Base-by-base conservation (phyloP, 805 yeast genomes). In the Millerozyma miso region DNA sequence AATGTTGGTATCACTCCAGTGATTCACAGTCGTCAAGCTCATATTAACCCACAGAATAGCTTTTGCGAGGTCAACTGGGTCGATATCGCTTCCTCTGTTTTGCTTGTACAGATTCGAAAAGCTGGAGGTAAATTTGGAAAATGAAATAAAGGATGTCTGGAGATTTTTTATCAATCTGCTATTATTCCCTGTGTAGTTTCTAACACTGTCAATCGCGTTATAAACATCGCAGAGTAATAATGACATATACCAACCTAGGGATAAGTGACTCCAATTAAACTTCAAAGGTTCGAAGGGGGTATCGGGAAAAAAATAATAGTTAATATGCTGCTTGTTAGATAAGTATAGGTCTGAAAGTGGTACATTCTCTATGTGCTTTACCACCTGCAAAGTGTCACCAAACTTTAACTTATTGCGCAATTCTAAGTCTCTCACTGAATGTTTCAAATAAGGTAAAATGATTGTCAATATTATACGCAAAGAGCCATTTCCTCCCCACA, bases 221-320 rank as follows among this genome's bases (percentile, higher is more conserved):
- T 71, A 84, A 0, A 84, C 72, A 26, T 68, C 63, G 1, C 81
- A 79, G 81, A 86, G 84, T 19, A 86, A 53, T 7, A 84, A 65
- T 3, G 85, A 74, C 33, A 75, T 71, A 59, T 86, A 86, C 95
- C 95, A 87, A 0, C 89, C 90, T 18, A 85, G 63, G 0, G 87
- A 80, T 18, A 71, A 55, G 41, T 65, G 65, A 33, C 77, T 74
- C 95, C 95, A 87, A 4, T 64, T 58, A 50, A 86, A 83, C 45
- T 58, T 67, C 47, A 83, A 63, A 3, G 74, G 52, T 23, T 62
- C 61, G 4, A 78, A 70, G 2, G 67, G 65, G 0, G 73, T 61
- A 14, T 59, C 62, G 0, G 77, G 73, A 26, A 71, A 53, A 46
- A 67, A 77, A 46, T 78, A 80, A 43, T 49, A 54, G 42, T 54